Conservation (phyloP, 1,284 basidiomycete species). For the Microbotryomycetes sp. region DNA sequence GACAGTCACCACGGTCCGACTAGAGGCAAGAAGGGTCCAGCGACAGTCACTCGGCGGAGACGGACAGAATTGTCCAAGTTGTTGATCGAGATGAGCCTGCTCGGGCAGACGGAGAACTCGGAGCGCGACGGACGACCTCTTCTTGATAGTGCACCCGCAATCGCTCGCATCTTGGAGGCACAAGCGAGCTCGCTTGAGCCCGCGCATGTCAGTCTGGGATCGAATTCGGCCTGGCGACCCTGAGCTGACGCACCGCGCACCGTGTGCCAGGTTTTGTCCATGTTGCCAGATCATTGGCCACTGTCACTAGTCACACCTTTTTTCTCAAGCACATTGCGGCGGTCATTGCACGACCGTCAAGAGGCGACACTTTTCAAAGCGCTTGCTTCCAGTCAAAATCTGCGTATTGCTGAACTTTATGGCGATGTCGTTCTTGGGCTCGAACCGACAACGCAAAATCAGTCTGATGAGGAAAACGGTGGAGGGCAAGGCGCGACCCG, state of each 20-base stretch:
- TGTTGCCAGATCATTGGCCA: conserved; percentile 68
- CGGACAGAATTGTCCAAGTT: conserved; percentile 58
- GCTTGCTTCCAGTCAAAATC: conserved; percentile 61
- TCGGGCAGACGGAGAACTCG: conserved; percentile 39
- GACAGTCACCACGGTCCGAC: not conserved
- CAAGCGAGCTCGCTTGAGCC: conserved; percentile 71
- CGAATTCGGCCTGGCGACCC: not conserved
- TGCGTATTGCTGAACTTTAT: conserved; percentile 44
- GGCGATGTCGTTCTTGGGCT: not conserved
- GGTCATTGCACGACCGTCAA: conserved; percentile 60
- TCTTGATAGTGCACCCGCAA: conserved; percentile 42
- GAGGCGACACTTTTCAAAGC: conserved; percentile 66
- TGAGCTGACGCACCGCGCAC: not conserved
- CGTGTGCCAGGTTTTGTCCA: conserved; percentile 53
- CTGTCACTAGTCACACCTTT: conserved; percentile 64
- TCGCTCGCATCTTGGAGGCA: conserved; percentile 63
- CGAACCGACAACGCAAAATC: not conserved
- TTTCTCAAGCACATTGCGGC: conserved; percentile 65
- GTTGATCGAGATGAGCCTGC: conserved; percentile 71
- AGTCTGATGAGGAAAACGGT: too few relatives aligned
- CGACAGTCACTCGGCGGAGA: not conserved
- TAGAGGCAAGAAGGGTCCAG: not conserved
- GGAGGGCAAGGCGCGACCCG: too few relatives aligned
- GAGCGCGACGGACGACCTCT: conserved; percentile 37
- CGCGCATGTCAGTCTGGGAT: conserved; percentile 53